phyloP scores from a whole-genome alignment of 1,284 basidiomycete species.

The Ustilago shanxiensis region DNA sequence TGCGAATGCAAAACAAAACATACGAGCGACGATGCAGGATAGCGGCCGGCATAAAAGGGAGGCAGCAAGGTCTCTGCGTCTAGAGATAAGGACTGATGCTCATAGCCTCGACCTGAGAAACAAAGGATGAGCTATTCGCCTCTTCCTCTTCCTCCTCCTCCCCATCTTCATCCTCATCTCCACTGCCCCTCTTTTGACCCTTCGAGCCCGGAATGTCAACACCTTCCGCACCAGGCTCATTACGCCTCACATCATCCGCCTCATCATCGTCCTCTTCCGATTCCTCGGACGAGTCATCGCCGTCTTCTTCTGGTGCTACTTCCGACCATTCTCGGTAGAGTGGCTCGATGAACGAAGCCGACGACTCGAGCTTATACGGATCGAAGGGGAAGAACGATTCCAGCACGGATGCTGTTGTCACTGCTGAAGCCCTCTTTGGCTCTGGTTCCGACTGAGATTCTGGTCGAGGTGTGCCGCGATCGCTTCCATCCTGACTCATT shows the following conservation, averaged over 20 bases:
- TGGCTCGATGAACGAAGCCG: slow-evolving; percentile 72
- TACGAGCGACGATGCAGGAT: not conserved
- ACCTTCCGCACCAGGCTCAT: slow-evolving; percentile 20
- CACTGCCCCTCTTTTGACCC: not conserved
- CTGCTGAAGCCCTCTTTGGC: slow-evolving; percentile 9
- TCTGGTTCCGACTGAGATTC: slow-evolving; percentile 12
- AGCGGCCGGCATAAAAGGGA: not conserved
- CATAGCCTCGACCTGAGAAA: slow-evolving; percentile 66
- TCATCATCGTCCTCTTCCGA: slow-evolving; percentile 57
- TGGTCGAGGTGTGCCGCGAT: slow-evolving; percentile 31
- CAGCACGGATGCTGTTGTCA: slow-evolving; percentile 73
- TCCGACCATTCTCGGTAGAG: slow-evolving; percentile 75
- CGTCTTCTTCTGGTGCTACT: slow-evolving; percentile 70
- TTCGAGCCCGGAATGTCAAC: slow-evolving; percentile 33
- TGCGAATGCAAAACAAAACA: not conserved
- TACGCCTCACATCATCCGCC: slow-evolving; percentile 39
- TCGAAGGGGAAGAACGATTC: slow-evolving; percentile 99
- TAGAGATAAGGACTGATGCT: slow-evolving; percentile 62
- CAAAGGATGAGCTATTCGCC: slow-evolving; percentile 53
- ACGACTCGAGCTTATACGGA: slow-evolving; percentile 86
- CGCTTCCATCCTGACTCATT: slow-evolving; percentile 44
- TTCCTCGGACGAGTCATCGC: slow-evolving; percentile 45
- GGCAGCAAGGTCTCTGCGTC: too few species aligned
- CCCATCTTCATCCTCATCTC: slow-evolving; percentile 14
- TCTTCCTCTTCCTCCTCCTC: slow-evolving; percentile 35